These are phyloP conservation scores for Saprolegnia diclina DNA, from an alignment of 352 stramenopile genomes.

Conservation along the genomic window DNA sequence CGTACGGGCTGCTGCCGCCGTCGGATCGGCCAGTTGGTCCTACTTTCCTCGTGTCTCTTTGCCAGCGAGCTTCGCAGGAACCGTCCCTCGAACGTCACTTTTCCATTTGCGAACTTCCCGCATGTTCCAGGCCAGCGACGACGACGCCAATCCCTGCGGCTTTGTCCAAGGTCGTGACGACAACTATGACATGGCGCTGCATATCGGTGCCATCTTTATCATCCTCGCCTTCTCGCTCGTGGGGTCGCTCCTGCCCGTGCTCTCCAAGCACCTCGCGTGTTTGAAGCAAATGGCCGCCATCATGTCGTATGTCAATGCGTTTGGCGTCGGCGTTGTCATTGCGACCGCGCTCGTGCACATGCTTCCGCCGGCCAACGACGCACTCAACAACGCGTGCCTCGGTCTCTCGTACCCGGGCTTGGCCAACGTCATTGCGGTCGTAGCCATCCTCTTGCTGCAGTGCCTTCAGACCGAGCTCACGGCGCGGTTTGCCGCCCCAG, in stretches of 20 bases:
- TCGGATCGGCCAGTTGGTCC: neutral
- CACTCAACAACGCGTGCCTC: slow-evolving; percentile 53
- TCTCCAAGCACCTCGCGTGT: slow-evolving; percentile 37
- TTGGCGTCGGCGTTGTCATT: slow-evolving; percentile 63
- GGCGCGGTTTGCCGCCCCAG: neutral
- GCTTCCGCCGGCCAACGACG: slow-evolving; percentile 52
- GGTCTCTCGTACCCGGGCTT: slow-evolving; percentile 49
- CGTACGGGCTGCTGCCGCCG: too few species aligned
- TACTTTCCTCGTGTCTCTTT: neutral
- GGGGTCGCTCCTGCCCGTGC: slow-evolving; percentile 42
- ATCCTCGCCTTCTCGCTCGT: slow-evolving; percentile 44
- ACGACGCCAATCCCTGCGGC: slow-evolving; percentile 4
- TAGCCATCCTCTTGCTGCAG: slow-evolving; percentile 60
- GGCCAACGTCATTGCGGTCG: slow-evolving; percentile 42
- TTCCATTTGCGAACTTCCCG: neutral
- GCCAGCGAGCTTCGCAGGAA: neutral
- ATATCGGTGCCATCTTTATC: slow-evolving; percentile 51
- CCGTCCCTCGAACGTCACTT: neutral
- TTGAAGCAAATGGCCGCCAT: slow-evolving; percentile 38
- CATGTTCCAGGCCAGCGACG: neutral
- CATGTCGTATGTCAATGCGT: slow-evolving; percentile 46
- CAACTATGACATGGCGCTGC: slow-evolving; percentile 46
- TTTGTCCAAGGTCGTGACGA: slow-evolving; percentile 27
- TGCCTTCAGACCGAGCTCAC: slow-evolving; percentile 35
- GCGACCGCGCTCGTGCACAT: slow-evolving; percentile 70